phyloP scores from a whole-genome alignment of 805 yeast genomes.

The Zygosaccharomyces kombuchaensis region DNA sequence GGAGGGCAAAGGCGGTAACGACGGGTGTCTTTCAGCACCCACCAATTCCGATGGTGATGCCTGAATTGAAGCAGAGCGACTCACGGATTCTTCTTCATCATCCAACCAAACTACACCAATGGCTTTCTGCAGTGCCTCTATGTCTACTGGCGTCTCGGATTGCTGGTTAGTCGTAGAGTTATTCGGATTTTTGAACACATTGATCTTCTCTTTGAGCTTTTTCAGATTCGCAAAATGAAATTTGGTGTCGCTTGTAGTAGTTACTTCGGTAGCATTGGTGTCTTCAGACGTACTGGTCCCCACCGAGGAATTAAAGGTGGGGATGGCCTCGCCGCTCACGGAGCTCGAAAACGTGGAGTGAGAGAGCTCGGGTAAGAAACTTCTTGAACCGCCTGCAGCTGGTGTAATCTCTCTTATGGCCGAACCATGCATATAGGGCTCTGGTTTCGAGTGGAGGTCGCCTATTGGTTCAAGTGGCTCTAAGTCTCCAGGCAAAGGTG shows the following conservation, averaged over 20 bases:
- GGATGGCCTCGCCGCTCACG: conserved; percentile 1
- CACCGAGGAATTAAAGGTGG: conserved; percentile 23
- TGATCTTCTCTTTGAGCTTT: conserved; percentile 34
- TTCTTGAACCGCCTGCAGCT: not conserved
- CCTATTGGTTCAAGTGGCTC: not conserved
- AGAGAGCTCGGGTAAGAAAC: conserved; percentile 1
- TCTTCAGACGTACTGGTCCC: conserved; percentile 25
- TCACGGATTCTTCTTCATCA: conserved; percentile 14
- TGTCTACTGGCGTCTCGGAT: conserved; percentile 26
- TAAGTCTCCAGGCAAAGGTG: conserved; percentile 30
- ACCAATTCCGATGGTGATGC: not conserved
- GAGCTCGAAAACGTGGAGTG: conserved; percentile 1
- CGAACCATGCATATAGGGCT: conserved; percentile 28
- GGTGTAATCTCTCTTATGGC: conserved; percentile 29
- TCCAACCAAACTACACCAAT: conserved; percentile 29
- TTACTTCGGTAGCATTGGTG: conserved; percentile 21
- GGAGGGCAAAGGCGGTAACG: conserved; percentile 28
- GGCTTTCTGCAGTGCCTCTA: conserved; percentile 36
- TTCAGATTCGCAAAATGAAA: conserved; percentile 35
- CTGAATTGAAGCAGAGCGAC: not conserved
- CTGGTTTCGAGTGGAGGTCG: not conserved
- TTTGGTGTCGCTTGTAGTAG: conserved; percentile 32
- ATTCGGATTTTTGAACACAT: conserved; percentile 33
- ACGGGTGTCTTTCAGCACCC: conserved; percentile 16
- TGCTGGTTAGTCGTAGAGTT: conserved; percentile 14